These are phyloP conservation scores for Irpex sp. DNA, from an alignment of 1,284 basidiomycete species.

Conservation along the genomic window DNA sequence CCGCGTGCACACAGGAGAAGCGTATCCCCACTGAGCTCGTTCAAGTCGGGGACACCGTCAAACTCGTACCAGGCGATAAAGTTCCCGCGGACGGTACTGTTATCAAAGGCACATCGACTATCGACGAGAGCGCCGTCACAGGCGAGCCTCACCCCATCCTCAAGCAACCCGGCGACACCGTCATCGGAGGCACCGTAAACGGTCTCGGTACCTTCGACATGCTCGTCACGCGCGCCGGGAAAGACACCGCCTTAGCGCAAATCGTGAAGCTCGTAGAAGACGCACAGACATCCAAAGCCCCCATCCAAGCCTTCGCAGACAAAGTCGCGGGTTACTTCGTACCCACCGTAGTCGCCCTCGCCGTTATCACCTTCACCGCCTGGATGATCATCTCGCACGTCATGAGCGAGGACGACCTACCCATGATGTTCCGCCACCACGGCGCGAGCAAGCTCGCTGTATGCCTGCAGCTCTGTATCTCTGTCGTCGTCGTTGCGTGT, in stretches of 20 bases:
- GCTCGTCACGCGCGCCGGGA: slow-evolving; percentile 90
- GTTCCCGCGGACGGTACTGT: slow-evolving; percentile 95
- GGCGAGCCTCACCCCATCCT: slow-evolving; percentile 91
- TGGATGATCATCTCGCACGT: slow-evolving; percentile 82
- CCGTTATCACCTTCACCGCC: slow-evolving; percentile 73
- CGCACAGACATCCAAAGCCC: slow-evolving; percentile 96
- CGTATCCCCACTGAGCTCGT: slow-evolving; percentile 92
- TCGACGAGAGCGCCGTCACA: slow-evolving; percentile 97
- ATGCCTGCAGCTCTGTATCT: slow-evolving; percentile 96
- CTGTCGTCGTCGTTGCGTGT: slow-evolving; percentile 97
- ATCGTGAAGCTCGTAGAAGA: slow-evolving; percentile 97
- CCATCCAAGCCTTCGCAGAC: slow-evolving; percentile 97
- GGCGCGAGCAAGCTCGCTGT: slow-evolving; percentile 86
- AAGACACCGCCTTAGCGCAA: slow-evolving; percentile 93
- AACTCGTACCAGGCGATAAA: slow-evolving; percentile 95
- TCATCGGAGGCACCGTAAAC: slow-evolving; percentile 97
- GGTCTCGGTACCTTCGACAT: slow-evolving; percentile 95
- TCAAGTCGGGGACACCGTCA: slow-evolving; percentile 90
- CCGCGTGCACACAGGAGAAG: slow-evolving; percentile 77
- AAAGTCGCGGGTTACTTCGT: slow-evolving; percentile 94
- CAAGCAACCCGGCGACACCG: slow-evolving; percentile 77
- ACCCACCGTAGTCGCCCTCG: slow-evolving; percentile 83
- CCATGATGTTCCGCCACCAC: slow-evolving; percentile 78
- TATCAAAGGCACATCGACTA: slow-evolving; percentile 75
- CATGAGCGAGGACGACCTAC: slow-evolving; percentile 58